Conservation (phyloP, 345 rosid species). For the Salix purpurea region DNA sequence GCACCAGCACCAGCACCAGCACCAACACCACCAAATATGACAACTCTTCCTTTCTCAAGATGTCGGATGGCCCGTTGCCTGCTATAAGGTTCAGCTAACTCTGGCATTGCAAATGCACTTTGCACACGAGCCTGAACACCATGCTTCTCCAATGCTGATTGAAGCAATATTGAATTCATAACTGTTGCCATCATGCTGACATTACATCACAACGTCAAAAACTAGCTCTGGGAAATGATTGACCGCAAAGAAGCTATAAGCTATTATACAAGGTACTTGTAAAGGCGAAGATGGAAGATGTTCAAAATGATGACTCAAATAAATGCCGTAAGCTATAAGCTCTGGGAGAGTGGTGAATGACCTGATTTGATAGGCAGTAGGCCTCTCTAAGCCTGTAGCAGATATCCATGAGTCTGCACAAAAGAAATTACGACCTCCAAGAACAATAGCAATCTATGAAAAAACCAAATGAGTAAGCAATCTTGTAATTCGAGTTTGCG, state of each 20-base stretch:
- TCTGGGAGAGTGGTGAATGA: conserved; percentile 14
- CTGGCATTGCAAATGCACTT: conserved; percentile 63
- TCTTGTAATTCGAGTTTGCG: not conserved
- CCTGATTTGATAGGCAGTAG: conserved; percentile 83
- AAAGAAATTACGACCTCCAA: conserved; percentile 85
- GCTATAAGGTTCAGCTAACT: conserved; percentile 78
- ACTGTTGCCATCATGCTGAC: conserved; percentile 89
- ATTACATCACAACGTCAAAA: conserved; percentile 16
- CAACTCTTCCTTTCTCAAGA: conserved; percentile 92
- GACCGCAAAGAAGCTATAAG: not conserved
- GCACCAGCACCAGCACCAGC: conserved; percentile 74
- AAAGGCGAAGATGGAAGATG: too few species aligned
- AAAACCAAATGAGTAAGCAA: not conserved
- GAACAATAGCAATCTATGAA: conserved; percentile 73
- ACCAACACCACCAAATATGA: conserved; percentile 89
- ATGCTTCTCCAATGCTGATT: conserved; percentile 75
- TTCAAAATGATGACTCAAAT: not conserved
- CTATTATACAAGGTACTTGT: not conserved
- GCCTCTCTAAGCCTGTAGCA: conserved; percentile 75
- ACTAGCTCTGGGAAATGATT: not conserved
- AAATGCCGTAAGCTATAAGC: not conserved
- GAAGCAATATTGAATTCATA: conserved; percentile 83
- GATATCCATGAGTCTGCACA: conserved; percentile 77
- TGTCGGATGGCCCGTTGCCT: conserved; percentile 74
- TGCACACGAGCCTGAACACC: conserved; percentile 75